phyloP scores from a whole-genome alignment of 108 stramenopile genomes.

The Cyclotella choctawhatcheeana region DNA sequence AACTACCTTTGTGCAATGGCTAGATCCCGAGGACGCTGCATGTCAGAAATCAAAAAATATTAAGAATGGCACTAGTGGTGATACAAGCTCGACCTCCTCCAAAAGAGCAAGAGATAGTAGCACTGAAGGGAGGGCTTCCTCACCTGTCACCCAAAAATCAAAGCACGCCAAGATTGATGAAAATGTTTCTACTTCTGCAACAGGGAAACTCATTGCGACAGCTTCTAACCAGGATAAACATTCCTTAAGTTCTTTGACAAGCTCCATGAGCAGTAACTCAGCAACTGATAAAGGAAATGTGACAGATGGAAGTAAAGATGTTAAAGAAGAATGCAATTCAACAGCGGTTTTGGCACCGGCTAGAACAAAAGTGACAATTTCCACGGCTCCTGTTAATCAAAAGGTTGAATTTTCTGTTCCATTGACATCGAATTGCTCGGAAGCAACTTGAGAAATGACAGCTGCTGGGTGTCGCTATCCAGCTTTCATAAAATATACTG shows the following conservation, averaged over 20 bases:
- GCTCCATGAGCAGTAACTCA: slow-evolving; percentile 8
- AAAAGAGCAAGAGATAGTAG: slow-evolving; percentile 2
- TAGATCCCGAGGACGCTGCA: slow-evolving; percentile 28
- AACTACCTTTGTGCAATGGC: slow-evolving; percentile 63
- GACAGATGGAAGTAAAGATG: slow-evolving; percentile 9
- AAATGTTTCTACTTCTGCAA: slow-evolving; percentile 10
- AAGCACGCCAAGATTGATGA: slow-evolving; percentile 5
- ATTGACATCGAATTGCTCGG: no score
- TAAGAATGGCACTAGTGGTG: not conserved
- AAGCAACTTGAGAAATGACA: no score
- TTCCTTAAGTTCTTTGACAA: slow-evolving; percentile 23
- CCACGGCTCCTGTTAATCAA: not conserved
- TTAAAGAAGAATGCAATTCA: not conserved
- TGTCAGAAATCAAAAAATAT: not conserved
- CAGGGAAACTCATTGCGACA: slow-evolving; percentile 23
- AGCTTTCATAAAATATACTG: no score
- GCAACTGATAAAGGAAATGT: slow-evolving; percentile 39
- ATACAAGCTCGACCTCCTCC: not conserved
- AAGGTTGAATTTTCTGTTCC: not conserved
- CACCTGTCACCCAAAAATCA: slow-evolving; percentile 2
- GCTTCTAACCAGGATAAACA: slow-evolving; percentile 24
- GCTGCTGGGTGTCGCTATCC: no score
- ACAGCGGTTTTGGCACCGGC: not conserved
- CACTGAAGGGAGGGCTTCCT: not conserved
- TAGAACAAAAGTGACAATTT: not conserved